Percentiles rank a stretch among this genome's conserved stretches.
phyloP scores from a whole-genome alignment of 768 basidiomycete species.

The Mycena metata region DNA sequence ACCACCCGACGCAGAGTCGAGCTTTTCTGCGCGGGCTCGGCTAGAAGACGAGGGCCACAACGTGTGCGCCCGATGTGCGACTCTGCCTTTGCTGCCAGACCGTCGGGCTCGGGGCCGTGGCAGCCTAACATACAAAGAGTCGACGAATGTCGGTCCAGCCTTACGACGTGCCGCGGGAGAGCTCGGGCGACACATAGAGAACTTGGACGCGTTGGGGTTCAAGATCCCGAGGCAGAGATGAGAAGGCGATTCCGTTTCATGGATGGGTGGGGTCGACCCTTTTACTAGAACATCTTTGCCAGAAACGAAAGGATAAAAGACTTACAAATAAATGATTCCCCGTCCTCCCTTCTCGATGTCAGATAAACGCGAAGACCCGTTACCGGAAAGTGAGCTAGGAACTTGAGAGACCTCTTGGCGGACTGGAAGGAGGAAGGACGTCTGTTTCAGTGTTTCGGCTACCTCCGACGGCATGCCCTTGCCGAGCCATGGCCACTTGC shows the following conservation, averaged over 20 bases:
- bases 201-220: slow-evolving; percentile 68
- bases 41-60: slow-evolving; percentile 47
- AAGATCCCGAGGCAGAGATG: slow-evolving; percentile 38
- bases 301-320: slow-evolving; percentile 7
- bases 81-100: slow-evolving; percentile 80
- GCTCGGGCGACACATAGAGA: slow-evolving; percentile 68
- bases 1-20: slow-evolving; percentile 68
- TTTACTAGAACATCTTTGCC: slow-evolving; percentile 84
- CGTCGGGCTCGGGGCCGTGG: slow-evolving; percentile 59
- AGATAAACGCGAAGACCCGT: too few relatives aligned
- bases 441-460: too few relatives aligned
- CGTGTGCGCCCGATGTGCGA: slow-evolving; percentile 53
- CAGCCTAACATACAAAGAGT: slow-evolving; percentile 67
- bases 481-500: too few relatives aligned
- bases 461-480: too few relatives aligned
- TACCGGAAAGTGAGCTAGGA: too few relatives aligned
- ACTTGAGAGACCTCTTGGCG: too few relatives aligned
- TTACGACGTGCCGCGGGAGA: slow-evolving; percentile 71
- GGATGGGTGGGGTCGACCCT: slow-evolving; percentile 72
- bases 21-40: slow-evolving; percentile 65
- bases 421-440: too few relatives aligned
- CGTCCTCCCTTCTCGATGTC: too few relatives aligned
- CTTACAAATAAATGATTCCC: not conserved
- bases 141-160: slow-evolving; percentile 75
- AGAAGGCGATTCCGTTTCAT: slow-evolving; percentile 41